A percentile compares a stretch with the other conserved stretches of the same genome.
These are phyloP conservation scores for Hyaloperonospora brassicae DNA, from an alignment of 352 stramenopile species.

Conservation along the genomic window DNA sequence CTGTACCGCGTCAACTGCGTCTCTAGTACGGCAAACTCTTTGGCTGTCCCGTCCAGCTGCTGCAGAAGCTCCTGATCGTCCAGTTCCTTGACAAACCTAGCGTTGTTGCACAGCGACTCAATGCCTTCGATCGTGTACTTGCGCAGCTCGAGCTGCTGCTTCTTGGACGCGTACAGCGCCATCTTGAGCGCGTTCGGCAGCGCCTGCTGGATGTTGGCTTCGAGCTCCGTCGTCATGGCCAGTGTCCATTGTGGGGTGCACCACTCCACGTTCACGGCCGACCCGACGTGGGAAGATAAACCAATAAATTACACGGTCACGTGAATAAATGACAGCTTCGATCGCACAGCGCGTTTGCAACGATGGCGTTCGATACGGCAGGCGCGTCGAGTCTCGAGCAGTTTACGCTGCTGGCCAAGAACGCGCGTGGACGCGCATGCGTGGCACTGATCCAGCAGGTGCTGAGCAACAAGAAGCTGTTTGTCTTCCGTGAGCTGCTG, in stretches of 20 bases:
- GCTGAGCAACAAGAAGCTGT: conserved; percentile 87
- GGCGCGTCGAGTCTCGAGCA: conserved; percentile 81
- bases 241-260: not conserved
- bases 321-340: too few relatives aligned
- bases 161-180: conserved; percentile 62
- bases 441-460: conserved; percentile 90
- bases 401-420: conserved; percentile 90
- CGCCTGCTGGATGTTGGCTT: conserved; percentile 48
- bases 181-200: conserved; percentile 69
- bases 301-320: too few relatives aligned
- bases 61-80: conserved; percentile 46
- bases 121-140: conserved; percentile 69
- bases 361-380: conserved; percentile 63
- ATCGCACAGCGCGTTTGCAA: conserved; percentile 1
- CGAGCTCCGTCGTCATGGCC: conserved; percentile 29
- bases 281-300: too few relatives aligned
- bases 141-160: conserved; percentile 63
- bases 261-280: too few relatives aligned
- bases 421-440: conserved; percentile 82
- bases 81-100: conserved; percentile 54
- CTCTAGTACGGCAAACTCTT: conserved; percentile 59
- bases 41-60: conserved; percentile 55
- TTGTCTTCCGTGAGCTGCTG: conserved; percentile 90
- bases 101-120: conserved; percentile 59
- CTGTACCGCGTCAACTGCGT: conserved; percentile 63